Evolutionary conservation across 176 grass and related monocot species (phyloP).

Genomic region (Dendrocalamus sinicus): DNA sequence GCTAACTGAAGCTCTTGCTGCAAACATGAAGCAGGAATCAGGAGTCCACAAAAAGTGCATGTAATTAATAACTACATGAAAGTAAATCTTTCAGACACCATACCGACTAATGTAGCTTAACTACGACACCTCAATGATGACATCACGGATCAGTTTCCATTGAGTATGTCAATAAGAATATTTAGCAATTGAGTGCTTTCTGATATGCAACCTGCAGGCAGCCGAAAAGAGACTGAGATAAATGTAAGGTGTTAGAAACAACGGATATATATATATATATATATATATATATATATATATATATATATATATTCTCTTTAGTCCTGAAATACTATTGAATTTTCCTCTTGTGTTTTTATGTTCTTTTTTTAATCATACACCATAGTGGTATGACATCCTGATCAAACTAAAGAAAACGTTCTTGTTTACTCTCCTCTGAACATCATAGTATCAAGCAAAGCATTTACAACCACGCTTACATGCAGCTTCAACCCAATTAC

Average conservation of each 20-base stretch:
- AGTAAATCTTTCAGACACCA: neutral
- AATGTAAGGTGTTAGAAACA: neutral
- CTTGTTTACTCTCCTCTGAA: neutral
- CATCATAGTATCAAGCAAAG: neutral
- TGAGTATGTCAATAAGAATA: neutral
- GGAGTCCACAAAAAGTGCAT: neutral
- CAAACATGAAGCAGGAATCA: slow-evolving; percentile 11
- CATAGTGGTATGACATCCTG: neutral
- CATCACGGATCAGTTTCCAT: neutral
- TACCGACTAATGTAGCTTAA: slow-evolving; percentile 23
- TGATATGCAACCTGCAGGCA: slow-evolving; percentile 78
- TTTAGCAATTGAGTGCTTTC: slow-evolving; percentile 68
- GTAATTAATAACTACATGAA: slow-evolving; percentile 18
- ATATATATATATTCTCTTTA: neutral
- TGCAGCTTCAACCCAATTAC: neutral
- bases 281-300: neutral
- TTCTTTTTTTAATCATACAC: neutral
- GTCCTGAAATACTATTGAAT: neutral
- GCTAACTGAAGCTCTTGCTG: neutral
- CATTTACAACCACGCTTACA: neutral
- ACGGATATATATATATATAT: neutral
- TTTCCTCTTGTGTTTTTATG: neutral
- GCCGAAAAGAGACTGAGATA: neutral
- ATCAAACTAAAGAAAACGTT: neutral
- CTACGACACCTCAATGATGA: slow-evolving; percentile 31